Evolutionary conservation across 2,329 filamentous ascomycete species (phyloP).

Genomic region (Fusarium verrucosum): DNA sequence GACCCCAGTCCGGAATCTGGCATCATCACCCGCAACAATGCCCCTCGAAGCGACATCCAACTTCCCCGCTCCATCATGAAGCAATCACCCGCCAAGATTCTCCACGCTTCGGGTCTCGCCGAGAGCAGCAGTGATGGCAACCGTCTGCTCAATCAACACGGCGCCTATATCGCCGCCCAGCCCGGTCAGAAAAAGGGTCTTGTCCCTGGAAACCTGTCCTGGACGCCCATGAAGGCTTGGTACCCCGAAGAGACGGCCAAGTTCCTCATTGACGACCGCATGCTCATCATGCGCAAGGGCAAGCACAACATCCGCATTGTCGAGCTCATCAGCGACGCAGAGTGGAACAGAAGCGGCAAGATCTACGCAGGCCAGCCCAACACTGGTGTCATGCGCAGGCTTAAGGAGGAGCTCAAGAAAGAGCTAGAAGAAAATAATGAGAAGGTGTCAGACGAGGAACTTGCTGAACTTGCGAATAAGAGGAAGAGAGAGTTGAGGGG

Average conservation of each 20-base stretch:
- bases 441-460: conserved; percentile 43
- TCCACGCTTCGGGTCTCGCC: conserved; percentile 68
- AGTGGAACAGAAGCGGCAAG: conserved; percentile 59
- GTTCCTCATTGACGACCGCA: conserved; percentile 67
- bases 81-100: conserved; percentile 66
- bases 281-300: conserved; percentile 69
- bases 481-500: conserved; percentile 42
- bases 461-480: conserved; percentile 38
- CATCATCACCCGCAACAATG: conserved; percentile 57
- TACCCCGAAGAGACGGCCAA: conserved; percentile 65
- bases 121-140: conserved; percentile 65
- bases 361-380: conserved; percentile 64
- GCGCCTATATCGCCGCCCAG: conserved; percentile 68
- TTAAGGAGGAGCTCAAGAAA: conserved; percentile 52
- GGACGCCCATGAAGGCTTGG: conserved; percentile 69
- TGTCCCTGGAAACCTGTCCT: conserved; percentile 63
- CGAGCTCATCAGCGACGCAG: conserved; percentile 66
- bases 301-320: conserved; percentile 71
- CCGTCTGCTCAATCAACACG: conserved; percentile 63
- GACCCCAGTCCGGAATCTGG: conserved; percentile 45
- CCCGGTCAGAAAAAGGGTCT: conserved; percentile 57
- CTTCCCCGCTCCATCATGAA: conserved; percentile 67
- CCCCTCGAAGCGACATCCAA: conserved; percentile 63
- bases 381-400: conserved; percentile 58
- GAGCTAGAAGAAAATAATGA: conserved; percentile 49